phyloP scores from a whole-genome alignment of 2,329 filamentous ascomycete genomes.

The Exophiala sp. region DNA sequence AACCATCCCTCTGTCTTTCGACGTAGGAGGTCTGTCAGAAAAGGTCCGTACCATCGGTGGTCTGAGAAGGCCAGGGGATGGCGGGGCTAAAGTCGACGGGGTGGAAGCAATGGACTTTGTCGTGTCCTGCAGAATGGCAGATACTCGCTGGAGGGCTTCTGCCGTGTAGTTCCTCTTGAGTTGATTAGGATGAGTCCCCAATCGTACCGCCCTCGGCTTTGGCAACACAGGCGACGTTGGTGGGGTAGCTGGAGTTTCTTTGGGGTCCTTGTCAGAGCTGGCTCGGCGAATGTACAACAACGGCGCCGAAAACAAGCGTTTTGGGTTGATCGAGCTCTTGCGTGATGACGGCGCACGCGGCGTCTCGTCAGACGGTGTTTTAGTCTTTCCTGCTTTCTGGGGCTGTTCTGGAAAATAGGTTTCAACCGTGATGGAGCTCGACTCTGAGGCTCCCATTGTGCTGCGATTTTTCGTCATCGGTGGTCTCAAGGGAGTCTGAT shows the following conservation, averaged over 20 bases:
- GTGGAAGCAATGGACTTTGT: not conserved
- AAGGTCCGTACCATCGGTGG: slow-evolving; percentile 8
- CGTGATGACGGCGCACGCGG: slow-evolving; percentile 3
- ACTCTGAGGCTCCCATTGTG: not conserved
- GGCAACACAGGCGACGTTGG: not conserved
- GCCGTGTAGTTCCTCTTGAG: slow-evolving; percentile 23
- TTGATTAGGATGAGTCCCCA: slow-evolving; percentile 19
- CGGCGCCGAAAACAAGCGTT: slow-evolving; percentile 17
- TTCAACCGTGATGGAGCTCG: slow-evolving; percentile 17
- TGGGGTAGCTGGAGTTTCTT: not conserved
- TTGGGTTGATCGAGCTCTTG: slow-evolving; percentile 17
- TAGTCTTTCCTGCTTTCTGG: not conserved
- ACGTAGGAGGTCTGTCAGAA: slow-evolving; percentile 9
- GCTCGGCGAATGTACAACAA: slow-evolving; percentile 10
- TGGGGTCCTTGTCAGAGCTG: slow-evolving; percentile 5
- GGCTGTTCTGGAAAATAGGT: slow-evolving; percentile 11
- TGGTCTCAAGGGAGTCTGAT: slow-evolving; percentile 15
- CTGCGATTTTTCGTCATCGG: slow-evolving; percentile 5
- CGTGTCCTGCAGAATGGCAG: slow-evolving; percentile 20
- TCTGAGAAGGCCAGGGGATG: slow-evolving; percentile 7
- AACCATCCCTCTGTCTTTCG: not conserved
- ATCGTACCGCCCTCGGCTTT: not conserved
- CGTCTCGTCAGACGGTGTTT: not conserved
- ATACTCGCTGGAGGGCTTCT: slow-evolving; percentile 19
- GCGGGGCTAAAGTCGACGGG: not conserved